Conservation (phyloP, 148 eudicot genomes). For the Fagopyrum homotropicum region DNA sequence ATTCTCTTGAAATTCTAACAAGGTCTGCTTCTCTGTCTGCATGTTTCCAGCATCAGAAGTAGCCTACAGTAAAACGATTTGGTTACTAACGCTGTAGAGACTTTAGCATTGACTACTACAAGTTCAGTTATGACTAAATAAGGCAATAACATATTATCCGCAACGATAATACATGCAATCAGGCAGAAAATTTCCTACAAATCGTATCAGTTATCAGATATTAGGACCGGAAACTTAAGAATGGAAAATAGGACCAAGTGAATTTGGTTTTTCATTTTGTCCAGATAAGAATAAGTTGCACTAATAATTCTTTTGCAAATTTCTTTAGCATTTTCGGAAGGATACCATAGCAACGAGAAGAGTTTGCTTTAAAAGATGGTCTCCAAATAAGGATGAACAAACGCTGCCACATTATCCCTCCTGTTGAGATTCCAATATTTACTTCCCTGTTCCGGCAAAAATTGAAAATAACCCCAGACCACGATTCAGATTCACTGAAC, state of each 20-base stretch:
- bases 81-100: not conserved
- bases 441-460: not conserved
- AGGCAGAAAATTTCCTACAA: not conserved
- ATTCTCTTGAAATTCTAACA: slow-evolving; percentile 21
- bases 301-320: not conserved
- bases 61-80: slow-evolving; percentile 19
- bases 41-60: slow-evolving; percentile 23
- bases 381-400: not conserved
- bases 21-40: slow-evolving; percentile 23
- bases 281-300: not conserved
- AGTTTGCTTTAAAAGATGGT: not conserved
- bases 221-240: not conserved
- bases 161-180: not conserved
- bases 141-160: not conserved
- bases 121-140: not conserved
- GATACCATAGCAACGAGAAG: not conserved
- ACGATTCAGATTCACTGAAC: not conserved
- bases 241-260: not conserved
- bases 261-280: not conserved
- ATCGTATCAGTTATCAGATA: not conserved
- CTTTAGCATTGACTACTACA: not conserved
- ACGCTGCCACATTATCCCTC: not conserved
- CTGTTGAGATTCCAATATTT: not conserved
- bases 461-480: not conserved
- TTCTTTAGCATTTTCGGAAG: not conserved